Conservation (phyloP, 495 filamentous ascomycete species). For the Hypoxylon crocopeplum region DNA sequence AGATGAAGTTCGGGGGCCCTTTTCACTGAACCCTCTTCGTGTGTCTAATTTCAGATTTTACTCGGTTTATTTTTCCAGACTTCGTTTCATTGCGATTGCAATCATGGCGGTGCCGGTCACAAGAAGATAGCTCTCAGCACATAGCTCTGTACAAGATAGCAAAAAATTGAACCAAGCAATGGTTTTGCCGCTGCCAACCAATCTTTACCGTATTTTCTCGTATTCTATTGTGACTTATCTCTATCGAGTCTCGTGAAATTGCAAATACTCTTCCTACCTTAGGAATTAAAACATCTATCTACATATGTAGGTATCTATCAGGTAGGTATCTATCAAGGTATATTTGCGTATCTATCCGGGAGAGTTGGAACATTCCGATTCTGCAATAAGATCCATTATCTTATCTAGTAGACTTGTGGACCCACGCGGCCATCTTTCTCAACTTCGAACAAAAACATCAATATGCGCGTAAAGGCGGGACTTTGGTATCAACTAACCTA, state of each 20-base stretch:
- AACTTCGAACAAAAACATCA: neutral
- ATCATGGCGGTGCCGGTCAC: constrained; percentile 48
- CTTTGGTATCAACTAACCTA: too few relatives aligned
- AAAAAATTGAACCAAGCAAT: constrained; percentile 39
- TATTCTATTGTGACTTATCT: too few relatives aligned
- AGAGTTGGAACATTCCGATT: too few relatives aligned
- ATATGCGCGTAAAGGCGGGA: neutral
- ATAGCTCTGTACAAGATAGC: constrained; percentile 40
- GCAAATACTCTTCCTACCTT: too few relatives aligned
- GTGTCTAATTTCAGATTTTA: constrained; percentile 30
- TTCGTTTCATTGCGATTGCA: constrained; percentile 34
- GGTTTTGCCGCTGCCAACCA: constrained; percentile 43
- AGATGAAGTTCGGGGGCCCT: neutral
- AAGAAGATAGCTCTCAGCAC: constrained; percentile 40
- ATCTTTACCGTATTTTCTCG: too few relatives aligned
- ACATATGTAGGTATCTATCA: neutral
- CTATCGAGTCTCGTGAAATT: too few relatives aligned
- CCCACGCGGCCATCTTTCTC: neutral
- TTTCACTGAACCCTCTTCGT: constrained; percentile 31
- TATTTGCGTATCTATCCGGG: too few relatives aligned
- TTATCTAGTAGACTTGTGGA: neutral
- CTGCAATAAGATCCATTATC: too few relatives aligned
- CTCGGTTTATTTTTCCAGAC: constrained; percentile 27
- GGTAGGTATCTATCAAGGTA: too few relatives aligned
- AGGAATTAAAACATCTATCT: too few relatives aligned